Base-by-base conservation (phyloP, 208 protist genomes). In the Lotmaria passim region DNA sequence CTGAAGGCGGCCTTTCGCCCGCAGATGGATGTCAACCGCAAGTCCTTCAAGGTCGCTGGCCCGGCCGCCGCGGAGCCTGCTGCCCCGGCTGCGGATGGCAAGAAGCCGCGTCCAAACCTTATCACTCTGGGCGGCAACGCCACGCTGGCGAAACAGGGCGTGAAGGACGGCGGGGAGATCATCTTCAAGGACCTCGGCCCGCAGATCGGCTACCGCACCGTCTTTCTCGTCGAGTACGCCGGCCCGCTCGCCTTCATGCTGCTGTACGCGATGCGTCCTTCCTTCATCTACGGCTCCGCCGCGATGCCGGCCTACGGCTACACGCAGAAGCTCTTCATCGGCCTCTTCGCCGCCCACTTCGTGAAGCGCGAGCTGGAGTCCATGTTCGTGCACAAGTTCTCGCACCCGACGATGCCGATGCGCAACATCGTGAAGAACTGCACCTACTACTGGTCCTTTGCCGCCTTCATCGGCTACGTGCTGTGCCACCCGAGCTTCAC, bases 391-490 rank as follows among this genome's bases (percentile, higher is more conserved):
- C 97, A 99, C 89, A 94, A 93, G 63, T 99, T 98, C 83, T 90
- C 80, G 44, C 88, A 89, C 72, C 82, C 82, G 15, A 98, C 96
- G 52, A 98, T 99, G 96, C 97, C 97, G 47, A 53, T 98, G 34
- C 78, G 85, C 58, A 98, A 99, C 81, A 83, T 98, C 52, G 88
- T 98, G 75, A 98, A 98, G 82, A 98, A 99, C 86, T 96, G 79
- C 70, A 70, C 83, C 52, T 98, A 99, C 82, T 99, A 99, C 85
- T 98, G 94, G 94, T 86, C 82, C 70, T 97, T 97, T 79, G 96
- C 89, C 33, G 81, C 84, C 43, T 85, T 93, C 65, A 93, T 97
- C 69, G 87, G 89, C 55, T 97, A 97, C 85, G 89, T 94, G 43
- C 67, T 97, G 61, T 95, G 90, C 76, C 73, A 90, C 85, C 95